Evolutionary conservation across 768 basidiomycete species (phyloP), one percentile per base, ranked within the genome.

Genomic region (Boletus barrowsii): DNA sequence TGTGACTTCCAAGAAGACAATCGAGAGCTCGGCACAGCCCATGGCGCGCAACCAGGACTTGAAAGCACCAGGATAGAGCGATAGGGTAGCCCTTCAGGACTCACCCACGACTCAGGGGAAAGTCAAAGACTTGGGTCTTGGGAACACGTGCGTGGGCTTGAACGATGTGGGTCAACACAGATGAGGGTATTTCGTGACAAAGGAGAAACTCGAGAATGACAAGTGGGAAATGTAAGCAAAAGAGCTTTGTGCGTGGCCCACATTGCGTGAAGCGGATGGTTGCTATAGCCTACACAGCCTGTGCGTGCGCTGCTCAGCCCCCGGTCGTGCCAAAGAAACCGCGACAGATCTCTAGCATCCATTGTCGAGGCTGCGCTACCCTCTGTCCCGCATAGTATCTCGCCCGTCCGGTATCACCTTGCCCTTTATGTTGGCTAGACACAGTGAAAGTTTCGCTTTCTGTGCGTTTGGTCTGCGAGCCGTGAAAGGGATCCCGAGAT

Each of bases 1-100:
- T 56, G 44, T 44, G 42, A 44, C 55, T 55, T 62, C 37, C 43
- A 40, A 44, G 46, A 42, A 55, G 62, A 60, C 61, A 50, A 53
- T 62, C 61, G 57, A 55, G 59, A 59, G 51, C 35, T 54, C 41
- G 33, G 46, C 67, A 73, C 63, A 72, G 75, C 68, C 78, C 77
- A 80, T 80, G 83, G 82, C 69, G 72, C 74, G 73, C 76, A 73
- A 78, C 78, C 61, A 67, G 60, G 64, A 63, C 76, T 54, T 55
- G 77, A 83, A 82, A 67, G 75, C 76, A 67, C 83, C 83, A 80
- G 79, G 75, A 60, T 76, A 73, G 74, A 72, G 67, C 46, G 54
- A 61, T 54, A 55, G 47, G 61, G 47, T 10, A 57, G 44, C 56
- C 47, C 44, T 14, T 43, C 5, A 26, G 47, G 49, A 57, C 56